Base-by-base conservation (phyloP, 768 basidiomycete genomes). In the Hirschioporus abietinus region DNA sequence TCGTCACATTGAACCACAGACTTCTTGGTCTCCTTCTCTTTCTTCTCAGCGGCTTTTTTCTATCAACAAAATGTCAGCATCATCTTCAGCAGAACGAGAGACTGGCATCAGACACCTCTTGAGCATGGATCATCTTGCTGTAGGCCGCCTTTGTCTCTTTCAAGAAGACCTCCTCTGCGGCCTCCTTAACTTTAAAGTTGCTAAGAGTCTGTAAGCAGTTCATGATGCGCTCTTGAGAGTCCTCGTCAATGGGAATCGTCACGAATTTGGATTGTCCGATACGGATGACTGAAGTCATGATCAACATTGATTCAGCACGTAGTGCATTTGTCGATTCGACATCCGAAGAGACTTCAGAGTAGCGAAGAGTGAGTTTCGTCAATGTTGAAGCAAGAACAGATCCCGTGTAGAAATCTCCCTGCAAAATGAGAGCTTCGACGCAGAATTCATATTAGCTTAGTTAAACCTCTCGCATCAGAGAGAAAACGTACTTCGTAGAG, bases 251-350 rank as follows among this genome's bases (percentile, higher is more conserved):
- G n/a, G 93, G 91, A 1, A 89, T 90, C 0, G 92, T 88, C 59
- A 91, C 92, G 71, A 96, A 96, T 74, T 96, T 96, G 65, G 95
- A 96, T 78, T 99, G 96, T 42, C 97, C 97, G 65, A 98, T 93
- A 62, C 97, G 94, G 74, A 99, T 92, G 74, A 95, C 83, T 9
- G 95, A 97, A 0, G 95, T 90, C 97, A 99, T 98, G 75, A 99
- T 94, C 65, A 99, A 84, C 93, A 99, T 98, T 6, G 93, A 88
- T 83, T 99, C 96, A 15, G 97, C 97, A 30, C 91, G 86, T 7
- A 98, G 78, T 7, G 85, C 78, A 72, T 99, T 96, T 70, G 88
- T 85, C 9, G 78, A 73, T 30, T 83, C 79, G 60, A 79, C 75
- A 68, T 90, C 86, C n/a, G 75, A 75, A 15, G 74, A 73, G 64